Evolutionary conservation across 768 basidiomycete genomes (phyloP).

Genomic region (Podaxis sp.): DNA sequence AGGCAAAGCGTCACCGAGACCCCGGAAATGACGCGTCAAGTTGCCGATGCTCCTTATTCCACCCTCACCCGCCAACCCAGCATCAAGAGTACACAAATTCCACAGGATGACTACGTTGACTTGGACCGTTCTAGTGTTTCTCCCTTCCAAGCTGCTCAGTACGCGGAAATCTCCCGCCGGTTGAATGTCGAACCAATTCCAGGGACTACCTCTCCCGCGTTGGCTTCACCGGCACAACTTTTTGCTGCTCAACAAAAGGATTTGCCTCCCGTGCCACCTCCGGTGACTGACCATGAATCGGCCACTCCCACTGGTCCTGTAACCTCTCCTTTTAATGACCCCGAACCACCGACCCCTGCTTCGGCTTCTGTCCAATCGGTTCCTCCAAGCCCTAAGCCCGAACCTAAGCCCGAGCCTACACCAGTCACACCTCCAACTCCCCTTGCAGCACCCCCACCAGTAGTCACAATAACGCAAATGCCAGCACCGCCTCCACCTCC

Average conservation of each 20-base stretch:
- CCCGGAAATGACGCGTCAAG: slow-evolving; percentile 17
- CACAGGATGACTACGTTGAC: slow-evolving; percentile 53
- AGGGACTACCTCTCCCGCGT: slow-evolving; percentile 26
- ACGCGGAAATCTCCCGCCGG: slow-evolving; percentile 61
- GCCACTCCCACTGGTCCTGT: not conserved
- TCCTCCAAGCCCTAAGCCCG: not conserved
- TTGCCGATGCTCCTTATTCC: slow-evolving; percentile 17
- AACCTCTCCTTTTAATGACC: not conserved
- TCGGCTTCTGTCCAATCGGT: not conserved
- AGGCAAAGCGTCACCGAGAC: slow-evolving; percentile 13
- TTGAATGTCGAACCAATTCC: slow-evolving; percentile 39
- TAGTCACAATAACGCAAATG: not conserved
- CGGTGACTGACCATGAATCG: not conserved
- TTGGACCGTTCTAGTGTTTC: slow-evolving; percentile 65
- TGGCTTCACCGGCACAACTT: slow-evolving; percentile 6
- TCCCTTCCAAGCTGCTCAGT: slow-evolving; percentile 73
- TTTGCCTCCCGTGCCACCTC: slow-evolving; percentile 22
- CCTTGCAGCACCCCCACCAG: not conserved
- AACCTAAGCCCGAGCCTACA: not conserved
- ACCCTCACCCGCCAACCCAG: slow-evolving; percentile 16
- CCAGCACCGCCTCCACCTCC: not conserved
- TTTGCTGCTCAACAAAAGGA: slow-evolving; percentile 18
- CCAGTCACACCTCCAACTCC: not conserved
- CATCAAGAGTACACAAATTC: slow-evolving; percentile 12
- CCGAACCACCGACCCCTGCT: not conserved